A percentile compares a stretch with the other conserved stretches of the same genome.
These are phyloP conservation scores for Macroventuria anomochaeta DNA, from an alignment of 2,329 filamentous ascomycete species.

Conservation along the genomic window DNA sequence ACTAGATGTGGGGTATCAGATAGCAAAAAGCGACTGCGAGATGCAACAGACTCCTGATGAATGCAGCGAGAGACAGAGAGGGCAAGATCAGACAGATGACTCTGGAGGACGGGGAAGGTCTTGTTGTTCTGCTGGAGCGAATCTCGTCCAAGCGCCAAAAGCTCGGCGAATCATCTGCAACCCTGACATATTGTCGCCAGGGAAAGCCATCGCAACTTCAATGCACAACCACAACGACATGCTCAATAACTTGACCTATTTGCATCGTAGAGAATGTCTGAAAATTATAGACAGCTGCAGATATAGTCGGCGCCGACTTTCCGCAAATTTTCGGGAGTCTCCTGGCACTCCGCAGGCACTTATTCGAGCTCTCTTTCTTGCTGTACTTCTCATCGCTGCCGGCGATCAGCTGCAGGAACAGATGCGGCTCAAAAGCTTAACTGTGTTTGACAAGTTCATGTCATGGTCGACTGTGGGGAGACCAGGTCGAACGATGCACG, in stretches of 20 bases:
- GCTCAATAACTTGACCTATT: conserved; percentile 17
- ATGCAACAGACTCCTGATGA: conserved; percentile 19
- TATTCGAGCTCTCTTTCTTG: conserved; percentile 22
- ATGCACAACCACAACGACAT: conserved; percentile 26
- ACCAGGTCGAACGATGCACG: conserved; percentile 29
- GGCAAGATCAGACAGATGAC: conserved; percentile 23
- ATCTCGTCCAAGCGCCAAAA: conserved; percentile 22
- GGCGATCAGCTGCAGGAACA: conserved; percentile 46
- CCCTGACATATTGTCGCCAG: conserved; percentile 24
- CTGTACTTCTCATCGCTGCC: conserved; percentile 33
- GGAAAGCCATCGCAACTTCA: conserved; percentile 25
- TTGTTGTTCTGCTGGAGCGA: conserved; percentile 29
- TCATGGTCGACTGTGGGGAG: conserved; percentile 22
- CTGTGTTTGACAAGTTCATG: conserved; percentile 21
- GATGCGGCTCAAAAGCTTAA: conserved; percentile 47
- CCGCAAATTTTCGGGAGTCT: conserved; percentile 42
- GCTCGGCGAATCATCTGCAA: conserved; percentile 24
- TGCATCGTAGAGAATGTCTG: not conserved
- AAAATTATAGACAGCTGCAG: conserved; percentile 7
- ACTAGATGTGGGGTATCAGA: conserved; percentile 4
- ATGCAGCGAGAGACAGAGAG: conserved; percentile 19
- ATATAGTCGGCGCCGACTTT: conserved; percentile 8
- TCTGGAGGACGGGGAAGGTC: conserved; percentile 22
- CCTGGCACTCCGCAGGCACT: conserved; percentile 11
- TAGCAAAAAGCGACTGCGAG: conserved; percentile 15